Evolutionary conservation across 805 yeast genomes (phyloP).

Genomic region (Schizosaccharomyces japonicus): DNA sequence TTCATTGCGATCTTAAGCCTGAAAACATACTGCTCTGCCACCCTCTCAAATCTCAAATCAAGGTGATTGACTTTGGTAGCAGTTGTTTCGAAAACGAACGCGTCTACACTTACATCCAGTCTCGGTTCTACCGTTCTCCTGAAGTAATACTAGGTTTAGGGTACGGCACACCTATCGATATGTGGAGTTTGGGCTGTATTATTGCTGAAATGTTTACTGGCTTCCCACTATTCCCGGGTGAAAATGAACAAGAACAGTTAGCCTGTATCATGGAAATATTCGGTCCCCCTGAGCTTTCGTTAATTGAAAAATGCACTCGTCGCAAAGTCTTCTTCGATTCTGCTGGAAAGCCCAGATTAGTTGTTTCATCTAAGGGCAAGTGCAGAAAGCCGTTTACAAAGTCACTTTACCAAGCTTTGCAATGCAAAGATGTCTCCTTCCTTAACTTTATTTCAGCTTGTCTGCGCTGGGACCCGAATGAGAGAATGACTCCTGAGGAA

Average conservation of each 20-base stretch:
- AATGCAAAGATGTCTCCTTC: slow-evolving; percentile 13
- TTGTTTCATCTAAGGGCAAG: slow-evolving; percentile 12
- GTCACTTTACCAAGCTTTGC: slow-evolving; percentile 12
- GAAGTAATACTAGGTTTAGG: slow-evolving; percentile 78
- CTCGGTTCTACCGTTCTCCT: slow-evolving; percentile 89
- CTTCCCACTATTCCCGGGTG: slow-evolving; percentile 86
- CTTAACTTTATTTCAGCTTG: slow-evolving; percentile 29
- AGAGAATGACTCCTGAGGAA: slow-evolving; percentile 19
- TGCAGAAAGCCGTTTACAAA: slow-evolving; percentile 12
- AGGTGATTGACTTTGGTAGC: slow-evolving; percentile 59
- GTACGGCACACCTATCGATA: slow-evolving; percentile 63
- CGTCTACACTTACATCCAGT: slow-evolving; percentile 82
- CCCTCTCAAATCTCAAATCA: slow-evolving; percentile 25
- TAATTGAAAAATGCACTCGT: slow-evolving; percentile 17
- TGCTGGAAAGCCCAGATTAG: slow-evolving; percentile 15
- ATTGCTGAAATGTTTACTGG: slow-evolving; percentile 85
- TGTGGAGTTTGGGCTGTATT: slow-evolving; percentile 96
- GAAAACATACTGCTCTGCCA: slow-evolving; percentile 46
- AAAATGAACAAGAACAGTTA: slow-evolving; percentile 64
- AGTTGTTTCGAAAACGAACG: slow-evolving; percentile 36
- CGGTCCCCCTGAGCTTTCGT: slow-evolving; percentile 53
- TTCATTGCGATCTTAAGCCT: slow-evolving; percentile 74
- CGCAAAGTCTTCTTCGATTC: slow-evolving; percentile 18
- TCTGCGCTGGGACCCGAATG: slow-evolving; percentile 50
- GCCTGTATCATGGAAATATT: slow-evolving; percentile 72